Conservation (phyloP, 495 filamentous ascomycete species). For the Penicillium arizonense region DNA sequence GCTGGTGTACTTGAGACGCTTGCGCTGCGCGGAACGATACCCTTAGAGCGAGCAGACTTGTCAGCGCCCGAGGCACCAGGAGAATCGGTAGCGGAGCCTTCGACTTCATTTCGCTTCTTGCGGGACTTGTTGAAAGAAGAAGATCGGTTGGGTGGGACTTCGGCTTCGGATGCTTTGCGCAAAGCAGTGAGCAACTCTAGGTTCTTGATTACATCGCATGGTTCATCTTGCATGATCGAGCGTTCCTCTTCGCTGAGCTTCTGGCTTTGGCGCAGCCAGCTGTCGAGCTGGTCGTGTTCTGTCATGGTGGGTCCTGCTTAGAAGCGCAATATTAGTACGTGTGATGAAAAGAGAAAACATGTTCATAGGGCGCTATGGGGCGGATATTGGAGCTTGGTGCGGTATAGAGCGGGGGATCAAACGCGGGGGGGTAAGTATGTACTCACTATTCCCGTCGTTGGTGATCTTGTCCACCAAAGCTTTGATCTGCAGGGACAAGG, state of each 20-base stretch:
- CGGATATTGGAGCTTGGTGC: neutral
- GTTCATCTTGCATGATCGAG: conserved; percentile 55
- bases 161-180: conserved; percentile 55
- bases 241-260: conserved; percentile 62
- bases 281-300: conserved; percentile 52
- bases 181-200: conserved; percentile 61
- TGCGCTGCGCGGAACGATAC: conserved; percentile 50
- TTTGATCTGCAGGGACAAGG: conserved; percentile 51
- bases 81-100: conserved; percentile 67
- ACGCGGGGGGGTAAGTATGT: neutral
- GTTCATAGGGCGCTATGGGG: neutral
- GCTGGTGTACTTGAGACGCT: conserved; percentile 52
- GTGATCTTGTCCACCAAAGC: conserved; percentile 50
- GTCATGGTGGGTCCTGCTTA: conserved; percentile 35
- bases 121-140: conserved; percentile 50
- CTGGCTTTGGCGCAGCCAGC: conserved; percentile 60
- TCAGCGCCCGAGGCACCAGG: conserved; percentile 60
- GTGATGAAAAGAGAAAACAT: neutral
- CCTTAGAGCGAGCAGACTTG: conserved; percentile 46
- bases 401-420: conserved; percentile 4
- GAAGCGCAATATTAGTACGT: conserved; percentile 12
- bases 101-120: conserved; percentile 68
- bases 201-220: conserved; percentile 58
- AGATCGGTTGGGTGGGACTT: conserved; percentile 49
- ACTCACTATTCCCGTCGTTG: conserved; percentile 45